These are phyloP conservation scores for Reutealis trisperma DNA, from an alignment of 345 rosid genomes.

Conservation along the genomic window DNA sequence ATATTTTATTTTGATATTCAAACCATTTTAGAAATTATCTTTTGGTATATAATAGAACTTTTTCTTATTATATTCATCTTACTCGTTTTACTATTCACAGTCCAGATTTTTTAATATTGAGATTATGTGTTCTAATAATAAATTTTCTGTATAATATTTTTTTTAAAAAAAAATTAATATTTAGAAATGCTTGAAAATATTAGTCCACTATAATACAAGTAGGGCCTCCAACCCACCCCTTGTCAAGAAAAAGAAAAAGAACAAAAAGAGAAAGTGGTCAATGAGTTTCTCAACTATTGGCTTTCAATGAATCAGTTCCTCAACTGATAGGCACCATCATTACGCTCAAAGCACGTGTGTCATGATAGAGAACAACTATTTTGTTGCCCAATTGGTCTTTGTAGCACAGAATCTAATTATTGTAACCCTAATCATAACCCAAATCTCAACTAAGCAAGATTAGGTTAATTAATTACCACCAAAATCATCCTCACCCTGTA, in stretches of 20 bases:
- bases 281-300: neutral
- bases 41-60: no score
- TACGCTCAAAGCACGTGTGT: constrained; percentile 53
- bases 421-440: constrained; percentile 5
- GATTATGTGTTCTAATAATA: no score
- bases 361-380: constrained; percentile 37
- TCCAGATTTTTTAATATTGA: no score
- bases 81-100: no score
- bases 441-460: constrained; percentile 1
- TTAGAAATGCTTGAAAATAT: no score
- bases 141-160: no score
- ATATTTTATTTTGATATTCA: no score
- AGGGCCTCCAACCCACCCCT: no score
- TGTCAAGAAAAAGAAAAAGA: neutral
- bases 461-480: neutral
- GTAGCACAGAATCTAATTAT: constrained; percentile 11
- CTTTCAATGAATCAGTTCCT: constrained; percentile 19
- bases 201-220: neutral
- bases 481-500: constrained; percentile 14
- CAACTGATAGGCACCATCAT: constrained; percentile 35
- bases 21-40: no score
- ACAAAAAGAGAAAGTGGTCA: constrained; percentile 2
- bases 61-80: no score
- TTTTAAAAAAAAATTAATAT: no score
- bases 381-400: constrained; percentile 16